Base-by-base conservation (phyloP, 768 basidiomycete genomes). In the Leucocoprinus leucothites region DNA sequence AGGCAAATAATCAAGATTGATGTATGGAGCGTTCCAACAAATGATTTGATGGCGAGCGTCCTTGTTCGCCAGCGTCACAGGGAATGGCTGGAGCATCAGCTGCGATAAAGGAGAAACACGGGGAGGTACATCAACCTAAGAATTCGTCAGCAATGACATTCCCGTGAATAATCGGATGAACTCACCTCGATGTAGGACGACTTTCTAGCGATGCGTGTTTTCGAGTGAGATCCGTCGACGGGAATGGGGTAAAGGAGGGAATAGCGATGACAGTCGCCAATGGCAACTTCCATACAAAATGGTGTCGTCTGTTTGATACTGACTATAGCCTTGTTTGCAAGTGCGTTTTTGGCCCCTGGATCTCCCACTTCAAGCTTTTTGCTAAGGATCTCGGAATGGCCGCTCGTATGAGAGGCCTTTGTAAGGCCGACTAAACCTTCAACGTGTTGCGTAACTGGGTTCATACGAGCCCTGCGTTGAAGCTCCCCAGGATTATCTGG, bases 131-230 rank as follows among this genome's bases (percentile, higher is more conserved):
- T 66, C 66, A 31, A 71, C 53, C 67, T 70, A 21, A n/a, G 53
- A 56, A 16, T 52, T 18, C 25, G 44, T 36, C 14, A 50, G 65
- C 57, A 31, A 60, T 63, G 59, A 52, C 57, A 58, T 63, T 48
- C 34, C 63, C 53, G 60, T 4, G 56, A 0, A 58, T 21, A 16
- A 63, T 63, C 7, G 58, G 13, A 52, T 22, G 14, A 13, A n/a
- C 38, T 68, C 63, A 74, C 71, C 63, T 77, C 74, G 5, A 84
- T 66, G 55, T 80, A 85, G 21, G 64, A 71, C 1, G 82, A 85
- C 59, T 79, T 82, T 36, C 83, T 72, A 8, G 84, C 83, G 31
- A 84, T 59, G 3, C 80, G 73, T 9, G 77, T 60, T 60, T 70
- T 80, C 2, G 64, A 49, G 14, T 67, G 67, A 21, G 59, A 56